phyloP scores from a whole-genome alignment of 306 rosid species.

The Luffa acutangula region DNA sequence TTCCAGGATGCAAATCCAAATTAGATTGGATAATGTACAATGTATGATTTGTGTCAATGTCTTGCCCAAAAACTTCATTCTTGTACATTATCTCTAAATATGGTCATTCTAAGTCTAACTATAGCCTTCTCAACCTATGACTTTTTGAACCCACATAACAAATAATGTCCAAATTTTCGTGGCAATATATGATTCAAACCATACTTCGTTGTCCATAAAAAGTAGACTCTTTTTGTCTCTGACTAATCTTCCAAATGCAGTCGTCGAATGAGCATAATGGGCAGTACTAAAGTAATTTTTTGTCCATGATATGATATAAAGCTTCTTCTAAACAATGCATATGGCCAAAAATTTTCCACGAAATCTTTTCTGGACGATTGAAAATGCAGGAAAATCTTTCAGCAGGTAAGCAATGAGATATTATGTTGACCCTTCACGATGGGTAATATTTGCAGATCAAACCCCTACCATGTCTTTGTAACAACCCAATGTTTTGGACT shows the following conservation, averaged over 20 bases:
- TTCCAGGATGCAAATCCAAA: background rate
- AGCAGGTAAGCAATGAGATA: background rate
- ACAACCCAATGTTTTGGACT: background rate
- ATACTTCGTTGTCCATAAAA: background rate
- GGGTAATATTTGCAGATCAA: background rate
- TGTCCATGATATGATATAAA: background rate
- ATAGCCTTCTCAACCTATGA: background rate
- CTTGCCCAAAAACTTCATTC: background rate
- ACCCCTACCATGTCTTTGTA: background rate
- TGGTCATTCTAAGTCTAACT: background rate
- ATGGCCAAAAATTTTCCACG: background rate
- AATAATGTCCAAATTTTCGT: background rate
- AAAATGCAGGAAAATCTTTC: background rate
- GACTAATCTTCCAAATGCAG: background rate
- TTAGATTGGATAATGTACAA: background rate
- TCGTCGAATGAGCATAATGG: background rate
- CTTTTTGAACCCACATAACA: background rate
- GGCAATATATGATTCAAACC: background rate
- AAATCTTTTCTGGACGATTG: background rate
- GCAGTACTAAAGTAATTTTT: background rate
- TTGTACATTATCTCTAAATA: background rate
- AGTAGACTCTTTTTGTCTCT: background rate
- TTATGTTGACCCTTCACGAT: background rate
- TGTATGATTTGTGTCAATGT: background rate
- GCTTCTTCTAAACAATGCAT: background rate